Base-by-base conservation (phyloP, 192 early-diverging fungal genomes). In the Mortierella claussenii region DNA sequence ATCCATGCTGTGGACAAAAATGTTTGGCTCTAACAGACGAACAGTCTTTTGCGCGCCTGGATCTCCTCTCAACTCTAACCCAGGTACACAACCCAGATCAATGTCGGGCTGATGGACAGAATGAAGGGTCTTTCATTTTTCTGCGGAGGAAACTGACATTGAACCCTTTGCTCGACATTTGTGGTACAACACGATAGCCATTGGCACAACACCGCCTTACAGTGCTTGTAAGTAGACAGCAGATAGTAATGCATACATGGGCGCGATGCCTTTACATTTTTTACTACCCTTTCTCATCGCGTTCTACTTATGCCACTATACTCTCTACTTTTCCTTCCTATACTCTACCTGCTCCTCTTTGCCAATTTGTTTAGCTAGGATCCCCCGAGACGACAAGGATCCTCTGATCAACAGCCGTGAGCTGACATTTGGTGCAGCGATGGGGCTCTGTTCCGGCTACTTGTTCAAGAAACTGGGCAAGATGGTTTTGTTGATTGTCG, bases 391-490 rank as follows among this genome's bases (percentile, higher is more conserved):
- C 26, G 27, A 28, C 15, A 71, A 71, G 46, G 73, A 79, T 0
- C 62, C 83, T 0, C 37, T 78, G 37, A 33, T 82, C 31, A 70
- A 74, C 42, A 61, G 54, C 9, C 62, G 68, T 20, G 84, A 86
- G 45, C 37, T 86, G 12, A 61, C 80, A 12, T 86, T 86, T 65
- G 84, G 84, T n/a, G 49, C 64, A 3, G 55, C 78, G n/a, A 68
- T 86, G 27, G 84, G 84, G 27, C 44, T 86, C 10, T 83, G 84
- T 42, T 79, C 84, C 12, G 84, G 84, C 3, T 86, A 63, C 27
- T 55, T 86, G 47, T 58, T 82, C 32, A 86, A 86, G 55, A 86
- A 86, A 28, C 66, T 86, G 1, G 82, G 84, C 45, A 83, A 83
- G 54, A 44, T 83, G 40, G 66, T 83, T 55, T 68, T 80, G 23